Conservation (phyloP, 371 early-diverging fungal genomes). For the Catenaria anguillulae region DNA sequence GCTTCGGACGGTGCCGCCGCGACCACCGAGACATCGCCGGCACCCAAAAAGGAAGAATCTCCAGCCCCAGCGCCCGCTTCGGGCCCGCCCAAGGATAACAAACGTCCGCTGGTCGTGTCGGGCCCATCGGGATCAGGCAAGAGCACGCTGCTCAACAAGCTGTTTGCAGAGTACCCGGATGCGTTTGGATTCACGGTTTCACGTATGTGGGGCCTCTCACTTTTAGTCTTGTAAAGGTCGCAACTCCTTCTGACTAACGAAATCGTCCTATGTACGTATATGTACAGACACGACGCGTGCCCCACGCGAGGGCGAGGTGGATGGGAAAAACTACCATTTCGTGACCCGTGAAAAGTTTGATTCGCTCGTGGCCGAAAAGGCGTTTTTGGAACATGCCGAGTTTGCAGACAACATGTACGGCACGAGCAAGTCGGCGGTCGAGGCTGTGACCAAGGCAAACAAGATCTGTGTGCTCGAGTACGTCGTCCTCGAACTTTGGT, state of each 20-base stretch:
- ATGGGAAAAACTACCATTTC: slow-evolving; percentile 90
- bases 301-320: slow-evolving; percentile 74
- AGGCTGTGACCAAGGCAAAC: slow-evolving; percentile 32
- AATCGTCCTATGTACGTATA: too few relatives aligned
- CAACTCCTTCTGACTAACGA: too few relatives aligned
- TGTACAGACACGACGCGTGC: slow-evolving; percentile 94
- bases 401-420: slow-evolving; percentile 94
- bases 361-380: slow-evolving; percentile 48
- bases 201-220: too few relatives aligned
- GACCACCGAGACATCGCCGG: too few relatives aligned
- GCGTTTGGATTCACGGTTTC: slow-evolving; percentile 92
- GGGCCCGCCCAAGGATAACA: slow-evolving; percentile 1
- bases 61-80: too few relatives aligned
- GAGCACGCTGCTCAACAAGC: slow-evolving; percentile 80
- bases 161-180: slow-evolving; percentile 72
- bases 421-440: slow-evolving; percentile 51
- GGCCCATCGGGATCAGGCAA: slow-evolving; percentile 39
- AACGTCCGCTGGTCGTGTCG: neutral
- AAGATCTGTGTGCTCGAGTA: slow-evolving; percentile 68
- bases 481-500: too few relatives aligned
- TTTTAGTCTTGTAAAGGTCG: neutral
- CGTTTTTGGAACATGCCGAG: slow-evolving; percentile 88
- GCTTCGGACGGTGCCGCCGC: too few relatives aligned
- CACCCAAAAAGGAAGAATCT: too few relatives aligned
- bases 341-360: slow-evolving; percentile 60